Evolutionary conservation across 345 rosid species (phyloP), one percentile per base, ranked within the genome.

Genomic region (Balakata baccata): DNA sequence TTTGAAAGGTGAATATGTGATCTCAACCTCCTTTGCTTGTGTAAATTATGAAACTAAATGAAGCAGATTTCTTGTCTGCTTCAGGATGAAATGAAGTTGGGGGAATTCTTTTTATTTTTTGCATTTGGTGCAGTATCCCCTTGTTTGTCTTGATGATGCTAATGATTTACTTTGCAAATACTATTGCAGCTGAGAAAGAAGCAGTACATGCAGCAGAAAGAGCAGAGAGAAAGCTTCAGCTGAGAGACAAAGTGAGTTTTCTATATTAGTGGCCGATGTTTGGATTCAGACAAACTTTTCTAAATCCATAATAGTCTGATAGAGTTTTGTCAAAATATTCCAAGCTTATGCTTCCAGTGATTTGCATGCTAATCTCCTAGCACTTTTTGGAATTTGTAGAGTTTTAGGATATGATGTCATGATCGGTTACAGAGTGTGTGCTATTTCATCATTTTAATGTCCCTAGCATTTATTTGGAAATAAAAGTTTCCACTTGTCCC

Each of bases 121-220:
- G 22, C 11, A 29, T 68, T 7, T 71, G 5, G 25, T 46, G 20
- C 29, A 45, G 67, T 29, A 29, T 29, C 34, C 34, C 34, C 23
- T 46, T 56, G 9, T 23, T 34, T 58, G 53, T 52, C 64, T 45
- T 61, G 52, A 22, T 73, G 77, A 14, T 46, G 73, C 50, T 61
- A n/a, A 41, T 60, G 37, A 34, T 43, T 43, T 43, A 43, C 47
- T 43, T 5, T 43, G 47, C 47, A 43, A 29, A 29, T 29, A 29
- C 34, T 29, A 43, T 16, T 84, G 84, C 89, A 95, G 99, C 98
- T 65, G 99, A 92, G 86, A 84, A 92, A 82, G 98, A 95, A 79
- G 91, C 93, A 6, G 96, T 87, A 70, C 86, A 76, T 86, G 92
- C 99, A 68, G 96, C 93, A 1, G 99, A 95, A 81, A 82, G 97